Conservation (phyloP, 805 yeast species). For the Nadsonia fulvescens region DNA sequence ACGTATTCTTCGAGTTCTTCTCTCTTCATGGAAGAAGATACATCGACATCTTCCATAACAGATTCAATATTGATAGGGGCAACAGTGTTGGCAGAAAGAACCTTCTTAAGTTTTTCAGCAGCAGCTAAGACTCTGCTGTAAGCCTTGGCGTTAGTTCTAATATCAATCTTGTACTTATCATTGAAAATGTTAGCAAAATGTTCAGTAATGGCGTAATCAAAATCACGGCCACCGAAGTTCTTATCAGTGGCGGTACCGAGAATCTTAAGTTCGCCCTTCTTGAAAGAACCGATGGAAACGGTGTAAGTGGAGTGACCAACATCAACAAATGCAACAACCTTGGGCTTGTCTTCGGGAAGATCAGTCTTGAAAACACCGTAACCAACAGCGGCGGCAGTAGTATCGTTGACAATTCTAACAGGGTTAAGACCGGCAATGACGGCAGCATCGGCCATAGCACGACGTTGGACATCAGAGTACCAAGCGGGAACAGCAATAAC, state of each 20-base stretch:
- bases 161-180: slow-evolving; percentile 83
- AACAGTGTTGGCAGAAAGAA: slow-evolving; percentile 81
- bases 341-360: slow-evolving; percentile 84
- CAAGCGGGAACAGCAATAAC: slow-evolving; percentile 92
- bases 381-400: slow-evolving; percentile 97
- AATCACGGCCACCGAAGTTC: slow-evolving; percentile 96
- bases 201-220: slow-evolving; percentile 84
- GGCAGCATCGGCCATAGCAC: slow-evolving; percentile 90
- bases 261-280: slow-evolving; percentile 90
- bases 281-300: slow-evolving; percentile 75
- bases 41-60: slow-evolving; percentile 93
- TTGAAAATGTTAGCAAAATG: slow-evolving; percentile 89
- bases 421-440: slow-evolving; percentile 94
- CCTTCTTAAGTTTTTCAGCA: slow-evolving; percentile 88
- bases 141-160: slow-evolving; percentile 83
- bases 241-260: slow-evolving; percentile 85
- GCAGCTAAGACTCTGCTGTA: slow-evolving; percentile 82
- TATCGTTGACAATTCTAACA: slow-evolving; percentile 92
- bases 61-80: slow-evolving; percentile 95
- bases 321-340: slow-evolving; percentile 83
- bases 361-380: slow-evolving; percentile 98
- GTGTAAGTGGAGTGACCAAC: slow-evolving; percentile 94
- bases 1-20: slow-evolving; percentile 85
- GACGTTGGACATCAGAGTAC: slow-evolving; percentile 94
- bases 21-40: slow-evolving; percentile 72